Evolutionary conservation across 805 yeast genomes (phyloP), one percentile per base, ranked within the genome.

Genomic region (Yarrowia keelungensis): DNA sequence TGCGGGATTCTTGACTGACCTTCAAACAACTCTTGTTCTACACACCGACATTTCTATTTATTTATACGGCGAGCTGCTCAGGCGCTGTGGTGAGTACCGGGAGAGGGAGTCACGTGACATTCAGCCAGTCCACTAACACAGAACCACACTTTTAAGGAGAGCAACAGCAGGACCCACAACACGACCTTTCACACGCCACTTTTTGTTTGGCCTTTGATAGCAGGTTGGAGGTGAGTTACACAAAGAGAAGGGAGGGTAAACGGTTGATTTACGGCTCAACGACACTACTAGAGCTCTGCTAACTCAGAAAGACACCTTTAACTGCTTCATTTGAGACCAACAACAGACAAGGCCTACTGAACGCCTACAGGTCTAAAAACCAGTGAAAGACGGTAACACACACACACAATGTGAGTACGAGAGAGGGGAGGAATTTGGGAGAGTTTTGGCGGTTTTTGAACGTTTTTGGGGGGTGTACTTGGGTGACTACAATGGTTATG

Each of bases 21-120:
- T 2, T 36, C 41, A 26, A 46, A 47, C 12, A 26, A 36, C 26
- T 15, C 15, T 12, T n/a, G 32, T 15, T 8, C 14, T 12, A 19
- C 16, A 36, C 42, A 12, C 32, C 22, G 12, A 26, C 42, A 9
- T 32, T n/a, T 12, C 10, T 19, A 36, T 36, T 51, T 51, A 36
- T 51, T 51, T 50, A 4, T n/a, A 15, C 42, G 43, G 41, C 58
- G 12, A 4, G 12, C 12, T 19, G 35, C 41, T 36, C 56, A n/a
- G 42, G 41, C 56, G 56, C 35, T n/a, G 39, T 11, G 56, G 56
- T 50, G 56, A 50, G 56, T 50, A 35, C 15, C 12, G 3, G 14
- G 10, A n/a, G 56, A n/a, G 19, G 22, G 32, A 12, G 35, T 32
- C 54, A 50, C 54, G 54, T 50, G 51, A 22, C 51, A 12, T 2